phyloP scores from a whole-genome alignment of 495 filamentous ascomycete species.

The Neurospora discreta region DNA sequence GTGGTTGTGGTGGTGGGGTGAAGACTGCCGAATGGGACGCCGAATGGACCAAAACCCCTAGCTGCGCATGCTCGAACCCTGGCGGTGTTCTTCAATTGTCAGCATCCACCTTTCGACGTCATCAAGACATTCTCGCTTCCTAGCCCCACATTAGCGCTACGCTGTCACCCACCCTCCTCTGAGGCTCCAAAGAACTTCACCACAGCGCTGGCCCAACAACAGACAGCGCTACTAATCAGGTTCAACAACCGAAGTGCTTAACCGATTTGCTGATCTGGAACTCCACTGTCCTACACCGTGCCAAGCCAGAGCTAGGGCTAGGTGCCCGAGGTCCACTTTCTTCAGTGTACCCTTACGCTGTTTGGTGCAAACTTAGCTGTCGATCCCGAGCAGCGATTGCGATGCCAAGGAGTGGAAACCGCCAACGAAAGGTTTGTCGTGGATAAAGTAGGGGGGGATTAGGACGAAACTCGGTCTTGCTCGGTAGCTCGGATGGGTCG shows the following conservation, averaged over 20 bases:
- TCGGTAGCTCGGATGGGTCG: background rate
- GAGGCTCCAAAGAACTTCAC: background rate
- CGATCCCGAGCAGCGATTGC: background rate
- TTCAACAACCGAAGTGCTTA: background rate
- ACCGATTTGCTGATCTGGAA: background rate
- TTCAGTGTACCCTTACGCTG: background rate
- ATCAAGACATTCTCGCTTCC: background rate
- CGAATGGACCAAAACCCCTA: background rate
- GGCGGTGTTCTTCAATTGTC: background rate
- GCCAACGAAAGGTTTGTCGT: background rate
- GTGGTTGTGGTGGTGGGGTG: background rate
- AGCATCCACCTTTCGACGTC: background rate
- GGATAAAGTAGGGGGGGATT: background rate
- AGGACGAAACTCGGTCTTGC: background rate
- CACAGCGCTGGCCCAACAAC: background rate
- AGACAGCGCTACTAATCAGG: background rate
- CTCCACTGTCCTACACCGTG: background rate
- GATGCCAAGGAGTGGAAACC: background rate
- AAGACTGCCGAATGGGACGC: background rate
- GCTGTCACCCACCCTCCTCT: background rate
- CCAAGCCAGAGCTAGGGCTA: background rate
- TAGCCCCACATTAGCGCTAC: background rate
- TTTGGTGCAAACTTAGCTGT: background rate
- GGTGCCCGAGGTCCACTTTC: background rate
- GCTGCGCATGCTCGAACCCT: background rate